Base-by-base conservation (phyloP, 176 grass and related monocot genomes). In the bread wheat (Triticum aestivum) region DNA sequence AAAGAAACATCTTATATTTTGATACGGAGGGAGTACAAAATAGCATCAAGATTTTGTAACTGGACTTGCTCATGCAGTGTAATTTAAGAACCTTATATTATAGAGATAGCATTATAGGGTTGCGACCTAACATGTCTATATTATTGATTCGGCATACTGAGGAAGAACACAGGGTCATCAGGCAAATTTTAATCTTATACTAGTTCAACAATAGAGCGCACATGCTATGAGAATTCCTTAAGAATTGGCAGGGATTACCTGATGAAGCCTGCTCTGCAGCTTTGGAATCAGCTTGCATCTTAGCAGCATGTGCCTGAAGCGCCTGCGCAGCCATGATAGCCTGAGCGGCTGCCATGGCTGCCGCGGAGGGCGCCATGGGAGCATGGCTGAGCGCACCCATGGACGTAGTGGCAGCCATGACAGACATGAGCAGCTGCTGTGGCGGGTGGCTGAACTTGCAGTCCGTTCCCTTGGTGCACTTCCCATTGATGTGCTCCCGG, bases 261-360 rank as follows among this genome's bases (percentile, higher is more conserved):
- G 97, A 80, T 88, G 97, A 80, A 70, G 84, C 58, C 30, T 82
- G 86, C n/a, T 62, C 86, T 12, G 81, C 42, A 4, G 88, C 77
- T n/a, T 93, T 94, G 69, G 81, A 65, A 44, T 90, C 85, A 8
- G 85, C 72, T 65, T 94, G 84, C 83, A 94, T 89, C 86, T 98
- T 91, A 4, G 92, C 86, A 71, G 88, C 94, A 84, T 99, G 96
- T 37, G 92, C 94, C 90, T 96, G 92, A 59, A 99, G 87, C 38
- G 94, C 90, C 72, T 94, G 90, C 7, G 97, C 90, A 54, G 97
- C 97, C 88, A 99, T 93, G 74, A 99, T 99, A 42, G 97, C 97
- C 87, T 99, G 97, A 35, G 97, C 97, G 7, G 94, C 94, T 35
- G 97, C 94, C 97, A 96, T 99, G 62, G 97, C 97, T 34, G 94